Conservation (phyloP, 177 flowering plant species). For the Vitis hybrid region DNA sequence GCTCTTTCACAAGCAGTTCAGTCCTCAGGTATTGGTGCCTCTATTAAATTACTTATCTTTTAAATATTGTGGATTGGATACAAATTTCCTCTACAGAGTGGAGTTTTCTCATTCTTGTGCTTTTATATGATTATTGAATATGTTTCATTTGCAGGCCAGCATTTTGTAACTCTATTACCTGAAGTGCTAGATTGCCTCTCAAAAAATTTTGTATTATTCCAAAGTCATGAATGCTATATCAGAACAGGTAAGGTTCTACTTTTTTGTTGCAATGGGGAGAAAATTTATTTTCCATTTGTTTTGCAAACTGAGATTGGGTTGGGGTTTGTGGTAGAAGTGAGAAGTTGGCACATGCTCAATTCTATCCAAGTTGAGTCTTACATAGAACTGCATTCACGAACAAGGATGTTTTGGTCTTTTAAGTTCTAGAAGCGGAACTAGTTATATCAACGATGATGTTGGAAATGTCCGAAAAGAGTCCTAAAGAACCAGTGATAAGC, state of each 20-base stretch:
- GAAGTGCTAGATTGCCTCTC: constrained; percentile 76
- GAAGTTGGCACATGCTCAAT: too few species aligned
- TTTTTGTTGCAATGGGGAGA: neutral
- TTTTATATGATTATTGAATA: constrained; percentile 1
- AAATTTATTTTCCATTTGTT: constrained; percentile 7
- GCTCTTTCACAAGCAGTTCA: constrained; percentile 88
- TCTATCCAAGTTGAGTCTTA: too few species aligned
- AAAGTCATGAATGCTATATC: constrained; percentile 82
- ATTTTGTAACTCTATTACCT: constrained; percentile 62
- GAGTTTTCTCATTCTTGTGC: constrained; percentile 2
- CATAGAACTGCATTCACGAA: too few species aligned
- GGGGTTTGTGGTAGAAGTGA: too few species aligned
- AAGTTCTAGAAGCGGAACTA: too few species aligned
- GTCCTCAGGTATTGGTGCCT: constrained; percentile 59
- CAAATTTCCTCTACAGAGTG: neutral
- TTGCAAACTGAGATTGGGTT: neutral
- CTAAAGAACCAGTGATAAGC: too few species aligned
- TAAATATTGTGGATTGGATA: neutral
- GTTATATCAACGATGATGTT: too few species aligned
- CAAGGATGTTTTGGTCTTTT: too few species aligned
- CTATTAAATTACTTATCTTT: neutral
- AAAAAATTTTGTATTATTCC: constrained; percentile 69
- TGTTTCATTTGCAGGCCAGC: constrained; percentile 66
- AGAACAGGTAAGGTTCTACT: constrained; percentile 60
- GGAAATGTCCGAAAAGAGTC: too few species aligned